Evolutionary conservation across 192 early-diverging fungal species (phyloP).

Genomic region (Coemansia sp.): DNA sequence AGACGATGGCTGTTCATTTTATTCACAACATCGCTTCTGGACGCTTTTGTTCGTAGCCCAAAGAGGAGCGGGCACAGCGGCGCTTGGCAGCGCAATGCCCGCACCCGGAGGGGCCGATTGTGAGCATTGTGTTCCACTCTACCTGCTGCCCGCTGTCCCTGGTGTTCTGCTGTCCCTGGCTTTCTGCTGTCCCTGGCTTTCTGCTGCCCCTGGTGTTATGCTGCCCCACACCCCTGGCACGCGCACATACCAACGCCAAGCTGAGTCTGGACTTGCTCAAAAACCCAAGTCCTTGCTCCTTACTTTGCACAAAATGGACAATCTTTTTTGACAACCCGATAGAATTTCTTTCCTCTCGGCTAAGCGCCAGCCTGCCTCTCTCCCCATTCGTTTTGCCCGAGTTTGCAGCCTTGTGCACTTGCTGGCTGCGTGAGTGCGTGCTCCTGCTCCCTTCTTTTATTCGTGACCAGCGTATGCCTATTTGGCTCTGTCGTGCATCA

Average conservation of each 20-base stretch:
- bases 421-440: conserved; percentile 1
- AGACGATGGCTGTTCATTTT: no score
- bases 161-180: background rate
- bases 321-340: conserved; percentile 7
- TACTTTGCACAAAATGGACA: background rate
- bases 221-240: no score
- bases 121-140: conserved; percentile 3
- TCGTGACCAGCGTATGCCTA: conserved; percentile 3
- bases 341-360: conserved; percentile 1
- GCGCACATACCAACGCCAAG: no score
- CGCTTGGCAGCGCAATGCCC: no score
- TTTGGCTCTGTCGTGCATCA: background rate
- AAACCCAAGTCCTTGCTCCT: background rate
- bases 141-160: background rate
- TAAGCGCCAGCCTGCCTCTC: background rate
- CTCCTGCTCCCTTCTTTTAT: conserved; percentile 2
- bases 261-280: no score
- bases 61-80: no score
- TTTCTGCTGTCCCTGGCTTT: no score
- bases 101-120: background rate
- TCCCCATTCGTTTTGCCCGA: background rate
- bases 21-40: no score
- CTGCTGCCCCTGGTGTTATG: no score
- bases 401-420: background rate
- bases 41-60: no score